A percentile compares a stretch with the other conserved stretches of the same genome.
Evolutionary conservation across 805 yeast species (phyloP).

Genomic region (Dipodascopsis tothii): DNA sequence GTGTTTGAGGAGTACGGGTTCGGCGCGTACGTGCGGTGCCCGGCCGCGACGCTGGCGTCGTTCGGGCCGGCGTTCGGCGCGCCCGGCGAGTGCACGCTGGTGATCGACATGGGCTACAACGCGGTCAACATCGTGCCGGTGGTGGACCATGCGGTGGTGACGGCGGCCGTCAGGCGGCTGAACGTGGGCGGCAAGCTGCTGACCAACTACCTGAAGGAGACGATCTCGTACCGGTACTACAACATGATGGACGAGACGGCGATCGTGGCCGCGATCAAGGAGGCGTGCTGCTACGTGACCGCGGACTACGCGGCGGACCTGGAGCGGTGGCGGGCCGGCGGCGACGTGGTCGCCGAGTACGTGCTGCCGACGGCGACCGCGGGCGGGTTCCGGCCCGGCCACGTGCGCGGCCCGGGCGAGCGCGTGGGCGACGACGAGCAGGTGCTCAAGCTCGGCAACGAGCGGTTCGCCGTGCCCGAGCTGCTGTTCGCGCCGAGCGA

Average conservation of each 20-base stretch:
- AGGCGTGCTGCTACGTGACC: slow-evolving; percentile 64
- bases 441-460: slow-evolving; percentile 64
- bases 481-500: slow-evolving; percentile 78
- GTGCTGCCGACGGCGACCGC: slow-evolving; percentile 62
- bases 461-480: slow-evolving; percentile 83
- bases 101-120: slow-evolving; percentile 82
- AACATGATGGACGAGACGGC: slow-evolving; percentile 88
- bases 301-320: slow-evolving; percentile 46
- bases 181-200: slow-evolving; percentile 83
- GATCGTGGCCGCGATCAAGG: slow-evolving; percentile 78
- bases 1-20: slow-evolving; percentile 91
- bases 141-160: slow-evolving; percentile 58
- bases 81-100: slow-evolving; percentile 55
- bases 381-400: slow-evolving; percentile 49
- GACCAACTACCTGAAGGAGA: slow-evolving; percentile 75
- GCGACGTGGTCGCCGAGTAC: background rate
- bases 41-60: slow-evolving; percentile 24
- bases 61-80: background rate
- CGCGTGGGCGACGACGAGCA: slow-evolving; percentile 36
- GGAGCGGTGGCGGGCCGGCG: slow-evolving; percentile 19
- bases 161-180: slow-evolving; percentile 67
- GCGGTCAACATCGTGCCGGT: slow-evolving; percentile 85
- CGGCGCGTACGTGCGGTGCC: slow-evolving; percentile 57
- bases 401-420: slow-evolving; percentile 37
- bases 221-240: slow-evolving; percentile 83